Base-by-base conservation (phyloP, 306 rosid species). In the Cicer pinnatifidum region DNA sequence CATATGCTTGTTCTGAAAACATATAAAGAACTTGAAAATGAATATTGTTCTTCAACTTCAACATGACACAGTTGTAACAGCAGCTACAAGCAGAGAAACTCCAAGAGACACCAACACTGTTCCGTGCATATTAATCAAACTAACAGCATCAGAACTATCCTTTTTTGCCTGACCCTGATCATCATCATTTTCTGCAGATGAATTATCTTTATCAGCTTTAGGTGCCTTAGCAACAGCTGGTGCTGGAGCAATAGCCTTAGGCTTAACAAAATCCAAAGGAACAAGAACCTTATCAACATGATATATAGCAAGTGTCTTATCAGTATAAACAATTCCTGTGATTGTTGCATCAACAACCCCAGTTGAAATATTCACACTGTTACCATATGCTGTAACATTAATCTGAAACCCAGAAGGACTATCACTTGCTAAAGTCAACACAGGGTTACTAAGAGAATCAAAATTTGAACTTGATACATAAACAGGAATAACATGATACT, bases 301-400 rank as follows among this genome's bases (percentile, higher is more conserved):
- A 51, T 89, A 87, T 65, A 89, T 78, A 11, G 90, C 95, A 1
- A 89, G 86, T 46, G 88, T 84, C 68, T 79, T 82, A 52, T 89
- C 95, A 0, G 88, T 9, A 35, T 89, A 87, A 5, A 89, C 85
- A 11, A 89, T 84, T 3, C 91, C 91, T 0, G 84, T 81, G 37
- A 89, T 54, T 0, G 88, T 82, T 33, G 88, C 78, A 62, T 89
- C 75, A 2, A 85, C 87, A 45, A 80, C 82, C 37, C 95, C 91
- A 9, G 81, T 84, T 33, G 90, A 78, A 12, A 84, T 72, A 61
- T 89, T 89, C 67, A 89, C 95, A 48, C 81, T 76, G 60, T 78
- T 87, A 16, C 95, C 90, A 41, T 82, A 79, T 20, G 91, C 85
- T 5, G 88, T 89, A 44, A 89, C 89, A 40, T 89, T 86, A 6